phyloP scores from a whole-genome alignment of 2,329 filamentous ascomycete species.

The Aspergillus nomiae region DNA sequence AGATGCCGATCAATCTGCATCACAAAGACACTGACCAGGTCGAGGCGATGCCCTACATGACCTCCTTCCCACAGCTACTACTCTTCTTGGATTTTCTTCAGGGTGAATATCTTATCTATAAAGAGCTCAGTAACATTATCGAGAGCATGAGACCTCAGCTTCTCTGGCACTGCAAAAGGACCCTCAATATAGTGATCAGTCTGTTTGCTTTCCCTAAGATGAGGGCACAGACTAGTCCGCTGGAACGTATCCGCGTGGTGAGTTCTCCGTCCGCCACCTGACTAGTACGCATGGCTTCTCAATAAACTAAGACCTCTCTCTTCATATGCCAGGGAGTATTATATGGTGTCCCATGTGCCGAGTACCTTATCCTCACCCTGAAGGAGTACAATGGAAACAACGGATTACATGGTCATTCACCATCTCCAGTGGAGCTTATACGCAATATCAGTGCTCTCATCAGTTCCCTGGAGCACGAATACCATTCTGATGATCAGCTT shows the following conservation, averaged over 20 bases:
- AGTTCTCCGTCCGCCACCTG: background rate
- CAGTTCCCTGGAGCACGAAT: background rate
- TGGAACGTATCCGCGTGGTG: background rate
- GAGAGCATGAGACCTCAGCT: background rate
- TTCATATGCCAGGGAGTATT: background rate
- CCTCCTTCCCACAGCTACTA: background rate
- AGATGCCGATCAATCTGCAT: background rate
- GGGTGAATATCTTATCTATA: background rate
- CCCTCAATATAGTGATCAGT: background rate
- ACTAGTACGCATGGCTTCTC: background rate
- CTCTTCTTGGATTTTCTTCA: background rate
- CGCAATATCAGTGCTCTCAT: background rate
- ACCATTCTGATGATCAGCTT: background rate
- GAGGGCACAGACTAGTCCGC: background rate
- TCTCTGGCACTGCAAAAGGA: background rate
- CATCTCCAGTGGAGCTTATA: background rate
- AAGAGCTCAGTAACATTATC: background rate
- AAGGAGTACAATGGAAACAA: background rate
- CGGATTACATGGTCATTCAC: background rate
- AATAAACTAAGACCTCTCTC: background rate
- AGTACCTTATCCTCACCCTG: background rate
- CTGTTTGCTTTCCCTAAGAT: background rate
- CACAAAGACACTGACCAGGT: background rate
- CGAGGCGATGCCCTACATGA: background rate
- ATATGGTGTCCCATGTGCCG: background rate